phyloP scores from a whole-genome alignment of 148 eudicot species.

The Fagopyrum esculentum region DNA sequence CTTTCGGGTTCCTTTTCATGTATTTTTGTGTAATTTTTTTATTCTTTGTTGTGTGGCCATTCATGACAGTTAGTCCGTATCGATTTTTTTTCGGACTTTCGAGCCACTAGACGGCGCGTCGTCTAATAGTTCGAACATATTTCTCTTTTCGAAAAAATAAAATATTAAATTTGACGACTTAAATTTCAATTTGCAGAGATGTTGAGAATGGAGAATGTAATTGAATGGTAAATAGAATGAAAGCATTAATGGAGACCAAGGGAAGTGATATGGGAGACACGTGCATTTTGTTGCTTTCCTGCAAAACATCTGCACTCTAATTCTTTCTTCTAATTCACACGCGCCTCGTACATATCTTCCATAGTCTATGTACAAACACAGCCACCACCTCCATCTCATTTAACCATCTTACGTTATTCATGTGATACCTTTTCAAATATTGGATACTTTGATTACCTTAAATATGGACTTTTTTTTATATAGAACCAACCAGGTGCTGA shows the following conservation, averaged over 20 bases:
- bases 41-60: too few species aligned
- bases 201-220: not conserved
- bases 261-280: not conserved
- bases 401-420: not conserved
- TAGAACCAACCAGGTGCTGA: too few species aligned
- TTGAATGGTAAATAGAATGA: slow-evolving; percentile 2
- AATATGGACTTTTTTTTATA: not conserved
- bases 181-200: not conserved
- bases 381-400: not conserved
- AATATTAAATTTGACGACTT: not conserved
- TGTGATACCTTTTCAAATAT: not conserved
- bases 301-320: not conserved
- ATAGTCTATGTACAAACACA: not conserved
- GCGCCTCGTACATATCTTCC: too few species aligned
- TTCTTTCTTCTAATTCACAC: not conserved
- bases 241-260: not conserved
- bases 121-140: too few species aligned
- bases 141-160: too few species aligned
- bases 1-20: too few species aligned
- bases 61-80: too few species aligned
- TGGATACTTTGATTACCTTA: not conserved
- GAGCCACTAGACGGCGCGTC: too few species aligned
- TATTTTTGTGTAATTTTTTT: too few species aligned
- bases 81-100: too few species aligned
- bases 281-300: slow-evolving; percentile 12